These are phyloP conservation scores for Gossypium bickii DNA, from an alignment of 345 rosid species.

Conservation along the genomic window DNA sequence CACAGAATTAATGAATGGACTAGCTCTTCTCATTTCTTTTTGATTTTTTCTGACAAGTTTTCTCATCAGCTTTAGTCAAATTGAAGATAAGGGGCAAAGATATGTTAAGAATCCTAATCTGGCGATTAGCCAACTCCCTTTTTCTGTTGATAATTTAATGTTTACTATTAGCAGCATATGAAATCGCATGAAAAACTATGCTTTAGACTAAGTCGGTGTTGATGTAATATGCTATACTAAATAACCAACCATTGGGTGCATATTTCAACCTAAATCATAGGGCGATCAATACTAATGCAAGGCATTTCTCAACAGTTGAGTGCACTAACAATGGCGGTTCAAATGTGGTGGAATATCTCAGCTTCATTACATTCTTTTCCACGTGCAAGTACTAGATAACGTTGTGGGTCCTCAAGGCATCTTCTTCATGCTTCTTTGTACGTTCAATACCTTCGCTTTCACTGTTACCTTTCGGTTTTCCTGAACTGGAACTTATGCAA, in stretches of 20 bases:
- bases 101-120: neutral
- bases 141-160: too few species aligned
- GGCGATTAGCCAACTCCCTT: too few species aligned
- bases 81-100: neutral
- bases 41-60: neutral
- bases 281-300: neutral
- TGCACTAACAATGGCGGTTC: slow-evolving; percentile 11
- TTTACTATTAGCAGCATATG: too few species aligned
- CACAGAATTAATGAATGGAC: too few species aligned
- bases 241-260: neutral
- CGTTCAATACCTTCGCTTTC: neutral
- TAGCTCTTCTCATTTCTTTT: too few species aligned
- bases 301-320: slow-evolving; percentile 5
- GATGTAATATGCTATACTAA: too few species aligned
- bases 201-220: too few species aligned
- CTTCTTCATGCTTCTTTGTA: slow-evolving; percentile 13
- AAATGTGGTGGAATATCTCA: neutral
- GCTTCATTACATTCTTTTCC: neutral
- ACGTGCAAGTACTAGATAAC: neutral
- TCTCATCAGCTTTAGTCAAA: neutral
- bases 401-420: slow-evolving; percentile 13
- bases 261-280: neutral
- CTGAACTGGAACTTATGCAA: slow-evolving; percentile 22
- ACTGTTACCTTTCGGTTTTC: slow-evolving; percentile 18
- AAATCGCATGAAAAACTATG: too few species aligned